Percentiles rank a stretch among this genome's conserved stretches.
These are phyloP conservation scores for Cryptococcus sp. DNA, from an alignment of 1,284 basidiomycete species.

Conservation along the genomic window DNA sequence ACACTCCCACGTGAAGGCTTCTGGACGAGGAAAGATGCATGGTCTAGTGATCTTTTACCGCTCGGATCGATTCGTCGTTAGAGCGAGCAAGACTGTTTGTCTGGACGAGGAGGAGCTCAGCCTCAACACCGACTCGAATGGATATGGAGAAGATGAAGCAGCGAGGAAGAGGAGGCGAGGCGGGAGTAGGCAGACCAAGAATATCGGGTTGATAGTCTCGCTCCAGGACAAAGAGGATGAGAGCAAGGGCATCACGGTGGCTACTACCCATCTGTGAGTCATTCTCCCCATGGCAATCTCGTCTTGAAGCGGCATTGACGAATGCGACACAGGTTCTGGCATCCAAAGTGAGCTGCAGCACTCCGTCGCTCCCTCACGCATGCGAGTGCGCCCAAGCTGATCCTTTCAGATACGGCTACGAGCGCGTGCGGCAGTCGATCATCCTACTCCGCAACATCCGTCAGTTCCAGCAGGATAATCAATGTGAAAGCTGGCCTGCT, in stretches of 20 bases:
- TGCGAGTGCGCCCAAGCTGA: neutral
- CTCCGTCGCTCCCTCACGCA: neutral
- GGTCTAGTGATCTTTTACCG: constrained; percentile 79
- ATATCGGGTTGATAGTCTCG: constrained; percentile 75
- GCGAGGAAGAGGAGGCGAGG: constrained; percentile 53
- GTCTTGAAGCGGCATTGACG: neutral
- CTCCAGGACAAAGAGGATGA: constrained; percentile 58
- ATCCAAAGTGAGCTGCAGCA: constrained; percentile 67
- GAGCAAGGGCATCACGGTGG: constrained; percentile 59
- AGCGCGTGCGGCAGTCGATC: constrained; percentile 68
- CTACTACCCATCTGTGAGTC: constrained; percentile 64
- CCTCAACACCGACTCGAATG: constrained; percentile 37
- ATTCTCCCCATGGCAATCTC: neutral
- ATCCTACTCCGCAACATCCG: constrained; percentile 67
- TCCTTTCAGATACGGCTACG: constrained; percentile 72
- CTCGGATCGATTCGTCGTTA: constrained; percentile 58
- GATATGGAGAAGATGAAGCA: constrained; percentile 20
- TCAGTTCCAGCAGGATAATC: constrained; percentile 61
- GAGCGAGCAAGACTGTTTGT: constrained; percentile 58
- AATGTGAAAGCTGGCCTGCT: constrained; percentile 67
- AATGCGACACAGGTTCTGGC: constrained; percentile 71
- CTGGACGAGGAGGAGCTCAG: constrained; percentile 65
- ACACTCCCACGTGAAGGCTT: constrained; percentile 61
- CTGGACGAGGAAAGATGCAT: constrained; percentile 73
- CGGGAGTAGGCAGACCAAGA: constrained; percentile 73